phyloP scores from a whole-genome alignment of 1,139 yeast species.

The Sugiyamaella grinbergsii region DNA sequence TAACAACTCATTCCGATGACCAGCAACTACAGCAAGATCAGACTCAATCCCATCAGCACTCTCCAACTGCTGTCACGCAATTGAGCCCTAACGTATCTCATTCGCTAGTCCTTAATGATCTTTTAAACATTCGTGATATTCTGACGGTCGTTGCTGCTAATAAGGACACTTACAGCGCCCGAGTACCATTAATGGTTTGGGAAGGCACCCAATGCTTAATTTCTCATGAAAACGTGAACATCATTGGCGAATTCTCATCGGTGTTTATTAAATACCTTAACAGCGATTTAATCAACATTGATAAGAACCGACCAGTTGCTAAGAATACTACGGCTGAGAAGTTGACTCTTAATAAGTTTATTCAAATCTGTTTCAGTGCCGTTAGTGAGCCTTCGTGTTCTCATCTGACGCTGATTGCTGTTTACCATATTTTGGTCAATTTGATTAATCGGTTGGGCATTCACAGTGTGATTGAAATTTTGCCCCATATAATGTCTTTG shows the following conservation, averaged over 20 bases:
- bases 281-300: conserved; percentile 24
- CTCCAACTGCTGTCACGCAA: background rate
- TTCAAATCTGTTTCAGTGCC: conserved; percentile 27
- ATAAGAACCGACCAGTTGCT: conserved; percentile 18
- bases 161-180: conserved; percentile 20
- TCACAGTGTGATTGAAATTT: conserved; percentile 26
- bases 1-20: conserved; percentile 4
- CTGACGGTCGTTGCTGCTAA: conserved; percentile 21
- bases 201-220: conserved; percentile 40
- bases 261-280: conserved; percentile 35
- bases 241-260: conserved; percentile 35
- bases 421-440: conserved; percentile 28
- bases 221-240: conserved; percentile 32
- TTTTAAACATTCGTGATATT: conserved; percentile 32
- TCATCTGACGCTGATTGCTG: conserved; percentile 26
- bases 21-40: background rate
- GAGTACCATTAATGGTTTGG: conserved; percentile 39
- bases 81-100: background rate
- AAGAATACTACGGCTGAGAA: conserved; percentile 26
- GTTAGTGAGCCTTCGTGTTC: conserved; percentile 24
- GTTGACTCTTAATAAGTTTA: conserved; percentile 32
- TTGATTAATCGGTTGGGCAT: conserved; percentile 29
- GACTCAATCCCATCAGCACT: background rate
- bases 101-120: conserved; percentile 29
- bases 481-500: conserved; percentile 30